Evolutionary conservation across 2,329 filamentous ascomycete species (phyloP).

Genomic region (Colletotrichum lupini): DNA sequence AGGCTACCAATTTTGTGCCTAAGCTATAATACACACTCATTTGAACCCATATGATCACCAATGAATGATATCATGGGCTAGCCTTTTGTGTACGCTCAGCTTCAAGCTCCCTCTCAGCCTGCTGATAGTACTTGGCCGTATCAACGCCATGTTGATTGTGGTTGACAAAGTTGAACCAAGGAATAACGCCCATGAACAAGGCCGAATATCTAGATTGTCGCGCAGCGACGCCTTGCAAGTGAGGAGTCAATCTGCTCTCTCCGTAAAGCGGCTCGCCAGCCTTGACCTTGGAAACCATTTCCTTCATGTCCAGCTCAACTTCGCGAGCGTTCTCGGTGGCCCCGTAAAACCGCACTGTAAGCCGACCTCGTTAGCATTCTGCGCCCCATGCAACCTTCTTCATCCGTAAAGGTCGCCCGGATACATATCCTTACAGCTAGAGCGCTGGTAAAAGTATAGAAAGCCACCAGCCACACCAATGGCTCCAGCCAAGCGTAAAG

Average conservation of each 20-base stretch:
- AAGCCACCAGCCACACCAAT: slow-evolving; percentile 84
- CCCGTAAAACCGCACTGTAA: slow-evolving; percentile 91
- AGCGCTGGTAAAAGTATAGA: slow-evolving; percentile 86
- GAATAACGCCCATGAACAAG: slow-evolving; percentile 84
- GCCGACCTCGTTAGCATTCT: background rate
- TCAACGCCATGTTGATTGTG: slow-evolving; percentile 96
- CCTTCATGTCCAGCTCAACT: slow-evolving; percentile 94
- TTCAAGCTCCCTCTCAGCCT: slow-evolving; percentile 94
- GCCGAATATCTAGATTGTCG: slow-evolving; percentile 93
- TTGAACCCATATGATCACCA: background rate
- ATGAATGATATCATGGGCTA: background rate
- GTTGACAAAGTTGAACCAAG: slow-evolving; percentile 99
- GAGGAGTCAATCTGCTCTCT: slow-evolving; percentile 78
- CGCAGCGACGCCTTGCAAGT: slow-evolving; percentile 93
- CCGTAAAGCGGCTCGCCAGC: slow-evolving; percentile 91
- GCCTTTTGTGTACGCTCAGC: slow-evolving; percentile 63
- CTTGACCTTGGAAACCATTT: slow-evolving; percentile 98
- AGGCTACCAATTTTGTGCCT: background rate
- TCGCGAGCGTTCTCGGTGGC: slow-evolving; percentile 93
- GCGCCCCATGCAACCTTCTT: background rate
- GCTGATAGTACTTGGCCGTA: slow-evolving; percentile 97
- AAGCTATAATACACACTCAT: slow-evolving; percentile 4
- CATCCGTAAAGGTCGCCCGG: background rate
- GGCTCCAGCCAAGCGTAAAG: slow-evolving; percentile 81
- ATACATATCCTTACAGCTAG: slow-evolving; percentile 71